These are phyloP conservation scores for Nevesoporus exiguus DNA, from an alignment of 768 basidiomycete genomes.

Conservation along the genomic window DNA sequence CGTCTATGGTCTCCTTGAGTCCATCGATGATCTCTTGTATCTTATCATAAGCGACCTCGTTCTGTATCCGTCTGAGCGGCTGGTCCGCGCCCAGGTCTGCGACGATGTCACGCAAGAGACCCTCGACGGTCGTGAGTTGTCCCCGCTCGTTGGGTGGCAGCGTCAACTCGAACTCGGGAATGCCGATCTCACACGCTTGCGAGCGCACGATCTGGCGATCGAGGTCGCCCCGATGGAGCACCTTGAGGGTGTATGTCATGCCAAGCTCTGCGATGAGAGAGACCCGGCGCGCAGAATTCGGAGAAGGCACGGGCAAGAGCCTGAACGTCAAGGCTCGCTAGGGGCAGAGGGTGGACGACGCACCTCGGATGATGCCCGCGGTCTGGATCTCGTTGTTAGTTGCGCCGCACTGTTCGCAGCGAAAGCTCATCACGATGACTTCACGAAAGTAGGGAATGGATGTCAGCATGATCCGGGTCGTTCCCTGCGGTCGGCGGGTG, in stretches of 20 bases:
- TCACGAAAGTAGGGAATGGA: conserved; percentile 94
- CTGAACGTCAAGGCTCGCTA: no score
- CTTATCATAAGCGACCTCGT: conserved; percentile 64
- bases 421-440: conserved; percentile 94
- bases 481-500: conserved; percentile 55
- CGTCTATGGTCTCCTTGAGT: conserved; percentile 60
- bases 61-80: conserved; percentile 76
- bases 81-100: conserved; percentile 80
- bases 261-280: conserved; percentile 65
- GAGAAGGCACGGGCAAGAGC: no score
- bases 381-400: conserved; percentile 93
- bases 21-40: conserved; percentile 74
- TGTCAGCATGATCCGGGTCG: conserved; percentile 84
- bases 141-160: conserved; percentile 80
- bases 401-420: conserved; percentile 88
- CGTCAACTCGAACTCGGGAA: conserved; percentile 88
- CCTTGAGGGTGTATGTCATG: conserved; percentile 72
- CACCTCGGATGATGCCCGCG: conserved; percentile 82
- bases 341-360: conserved; percentile 23
- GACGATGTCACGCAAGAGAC: conserved; percentile 78
- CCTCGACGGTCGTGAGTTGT: conserved; percentile 96
- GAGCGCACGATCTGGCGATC: conserved; percentile 94
- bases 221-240: conserved; percentile 72
- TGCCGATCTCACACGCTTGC: conserved; percentile 68
- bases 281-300: no score